Conservation (phyloP, 768 basidiomycete genomes). For the Artomyces pyxidatus region DNA sequence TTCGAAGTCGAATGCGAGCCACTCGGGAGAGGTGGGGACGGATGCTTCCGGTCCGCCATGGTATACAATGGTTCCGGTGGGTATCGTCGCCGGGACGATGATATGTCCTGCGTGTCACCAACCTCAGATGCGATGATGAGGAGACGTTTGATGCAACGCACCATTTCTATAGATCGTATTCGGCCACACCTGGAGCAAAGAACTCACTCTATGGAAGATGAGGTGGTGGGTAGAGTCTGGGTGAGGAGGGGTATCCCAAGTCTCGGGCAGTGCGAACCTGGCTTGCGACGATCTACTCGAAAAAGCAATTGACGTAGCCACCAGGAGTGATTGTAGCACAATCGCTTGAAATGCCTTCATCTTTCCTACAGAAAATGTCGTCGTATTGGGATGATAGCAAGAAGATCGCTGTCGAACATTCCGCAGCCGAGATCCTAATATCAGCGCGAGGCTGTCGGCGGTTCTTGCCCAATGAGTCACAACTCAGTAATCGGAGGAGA, state of each 20-base stretch:
- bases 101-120: constrained; percentile 9
- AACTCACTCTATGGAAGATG: neutral
- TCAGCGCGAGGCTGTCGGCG: too few species aligned
- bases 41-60: constrained; percentile 3
- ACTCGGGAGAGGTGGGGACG: constrained; percentile 8
- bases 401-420: too few species aligned
- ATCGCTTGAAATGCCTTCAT: too few species aligned
- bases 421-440: too few species aligned
- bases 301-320: too few species aligned
- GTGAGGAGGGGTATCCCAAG: neutral
- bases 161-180: neutral
- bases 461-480: too few species aligned
- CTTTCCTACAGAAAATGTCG: too few species aligned
- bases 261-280: too few species aligned
- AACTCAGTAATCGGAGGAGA: too few species aligned
- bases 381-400: too few species aligned
- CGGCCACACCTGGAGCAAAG: neutral
- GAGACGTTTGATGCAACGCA: neutral
- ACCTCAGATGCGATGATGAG: neutral
- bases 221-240: neutral
- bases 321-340: too few species aligned
- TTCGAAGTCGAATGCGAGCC: constrained; percentile 16
- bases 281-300: too few species aligned
- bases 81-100: constrained; percentile 9
- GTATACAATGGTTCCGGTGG: constrained; percentile 13